These are phyloP conservation scores for Neocallimastix lanati DNA, from an alignment of 192 early-diverging fungal species.

Conservation along the genomic window DNA sequence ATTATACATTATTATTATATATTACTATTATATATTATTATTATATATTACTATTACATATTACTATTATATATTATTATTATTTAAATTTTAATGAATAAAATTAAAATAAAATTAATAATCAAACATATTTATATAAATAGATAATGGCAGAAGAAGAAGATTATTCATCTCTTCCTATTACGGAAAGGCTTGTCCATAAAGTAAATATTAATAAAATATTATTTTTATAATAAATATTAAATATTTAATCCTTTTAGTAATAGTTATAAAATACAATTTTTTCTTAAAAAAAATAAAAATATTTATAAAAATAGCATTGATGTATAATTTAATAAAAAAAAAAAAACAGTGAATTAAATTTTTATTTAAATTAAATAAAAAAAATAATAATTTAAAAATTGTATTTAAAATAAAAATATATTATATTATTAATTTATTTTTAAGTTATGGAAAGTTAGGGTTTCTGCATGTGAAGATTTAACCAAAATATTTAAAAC, in stretches of 20 bases:
- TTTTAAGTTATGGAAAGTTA: slow-evolving; percentile 78
- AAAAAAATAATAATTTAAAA: neutral
- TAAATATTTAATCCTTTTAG: too few species aligned
- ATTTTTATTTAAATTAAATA: slow-evolving; percentile 1
- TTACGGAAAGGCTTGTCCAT: slow-evolving; percentile 60
- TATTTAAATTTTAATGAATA: too few species aligned
- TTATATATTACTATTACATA: too few species aligned
- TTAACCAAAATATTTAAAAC: slow-evolving; percentile 47
- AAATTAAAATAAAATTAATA: neutral
- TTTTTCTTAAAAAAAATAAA: too few species aligned
- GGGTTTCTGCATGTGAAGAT: slow-evolving; percentile 66
- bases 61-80: too few species aligned
- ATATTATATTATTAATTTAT: slow-evolving; percentile 4
- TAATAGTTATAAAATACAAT: too few species aligned
- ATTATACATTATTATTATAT: too few species aligned
- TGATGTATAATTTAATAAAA: too few species aligned
- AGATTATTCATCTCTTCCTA: slow-evolving; percentile 56
- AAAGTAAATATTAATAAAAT: slow-evolving; percentile 35
- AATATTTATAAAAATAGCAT: too few species aligned
- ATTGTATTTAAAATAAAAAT: neutral
- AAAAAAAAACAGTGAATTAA: too few species aligned
- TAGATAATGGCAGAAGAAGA: slow-evolving; percentile 29
- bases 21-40: too few species aligned
- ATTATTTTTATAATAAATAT: neutral
- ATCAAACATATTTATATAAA: neutral